A percentile compares a stretch with the other conserved stretches of the same genome.
These are phyloP conservation scores for Austroboletus novae-zelandiae DNA, from an alignment of 1,284 basidiomycete species.

Conservation along the genomic window DNA sequence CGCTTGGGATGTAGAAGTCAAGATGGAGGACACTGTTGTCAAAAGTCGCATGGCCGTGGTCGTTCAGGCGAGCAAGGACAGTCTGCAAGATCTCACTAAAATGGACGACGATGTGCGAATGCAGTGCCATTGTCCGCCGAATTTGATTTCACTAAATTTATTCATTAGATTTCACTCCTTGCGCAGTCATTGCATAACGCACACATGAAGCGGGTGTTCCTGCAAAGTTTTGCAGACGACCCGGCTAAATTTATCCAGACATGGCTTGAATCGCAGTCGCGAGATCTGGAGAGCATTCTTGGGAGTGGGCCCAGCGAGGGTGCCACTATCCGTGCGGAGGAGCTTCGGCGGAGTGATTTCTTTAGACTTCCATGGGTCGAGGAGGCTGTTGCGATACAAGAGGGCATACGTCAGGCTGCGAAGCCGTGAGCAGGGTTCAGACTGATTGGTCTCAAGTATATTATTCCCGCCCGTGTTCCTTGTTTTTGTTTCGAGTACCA, in stretches of 20 bases:
- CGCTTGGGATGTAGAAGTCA: constrained; percentile 88
- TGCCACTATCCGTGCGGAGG: constrained; percentile 79
- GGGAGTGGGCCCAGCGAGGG: constrained; percentile 84
- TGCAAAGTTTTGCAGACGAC: constrained; percentile 79
- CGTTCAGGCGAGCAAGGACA: constrained; percentile 69
- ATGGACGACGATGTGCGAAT: constrained; percentile 81
- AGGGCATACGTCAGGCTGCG: constrained; percentile 50
- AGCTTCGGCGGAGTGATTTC: constrained; percentile 84
- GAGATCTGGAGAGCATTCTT: constrained; percentile 87
- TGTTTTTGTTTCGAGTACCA: background rate
- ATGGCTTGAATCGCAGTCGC: constrained; percentile 89
- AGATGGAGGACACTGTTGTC: constrained; percentile 78
- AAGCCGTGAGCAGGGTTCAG: constrained; percentile 29
- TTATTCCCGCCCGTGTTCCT: background rate
- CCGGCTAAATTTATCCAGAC: constrained; percentile 83
- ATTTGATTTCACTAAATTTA: constrained; percentile 6
- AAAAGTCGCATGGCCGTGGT: constrained; percentile 81
- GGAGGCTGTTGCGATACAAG: constrained; percentile 59
- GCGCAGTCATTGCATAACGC: constrained; percentile 85
- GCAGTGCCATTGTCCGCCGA: constrained; percentile 5
- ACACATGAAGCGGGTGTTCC: constrained; percentile 83
- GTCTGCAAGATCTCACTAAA: constrained; percentile 64
- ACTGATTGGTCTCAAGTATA: background rate
- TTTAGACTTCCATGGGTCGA: constrained; percentile 90
- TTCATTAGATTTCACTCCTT: constrained; percentile 63